Base-by-base conservation (phyloP, 805 yeast species). In the Ogataea trehaloabstinens region DNA sequence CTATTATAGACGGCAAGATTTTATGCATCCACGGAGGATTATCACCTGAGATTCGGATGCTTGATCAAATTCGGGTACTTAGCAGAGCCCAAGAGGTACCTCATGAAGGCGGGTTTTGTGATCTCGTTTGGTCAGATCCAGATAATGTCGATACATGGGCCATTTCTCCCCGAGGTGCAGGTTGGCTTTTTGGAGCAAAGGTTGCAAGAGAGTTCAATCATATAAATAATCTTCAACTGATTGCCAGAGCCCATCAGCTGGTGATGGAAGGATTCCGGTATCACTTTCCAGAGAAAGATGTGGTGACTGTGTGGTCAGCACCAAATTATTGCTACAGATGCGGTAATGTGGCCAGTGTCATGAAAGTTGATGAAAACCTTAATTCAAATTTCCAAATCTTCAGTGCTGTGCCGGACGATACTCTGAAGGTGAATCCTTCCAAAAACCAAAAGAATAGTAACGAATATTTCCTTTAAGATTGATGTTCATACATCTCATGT, bases 71-170 rank as follows among this genome's bases (percentile, higher is more conserved):
- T 49, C 73, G 98, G 54, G 98, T 91, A 15, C 70, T 91, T 41
- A 84, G 93, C 37, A 75, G 99, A 56, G 98, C 98, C 3, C 98
- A 91, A 64, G 98, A 91, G 65, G 96, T 91, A 34, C 99, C 99
- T 3, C 98, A 93, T 61, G 99, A 91, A 67, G 99, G 99, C 52
- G 98, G 97, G 2, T 91, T 91, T 63, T 93, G 97, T 59, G 99
- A 91, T 63, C 75, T 91, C 54, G 90, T 91, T 28, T 91, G 99
- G 99, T 83, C 95, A 16, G 99, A 91, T 58, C 99, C 99, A 2
- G 98, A 91, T 61, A 90, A 90, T 55, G 96, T 90, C 31, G 96
- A 88, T 53, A 87, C 96, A 10, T 91, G 99, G 99, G 96, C 95
- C 17, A 96, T 93, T 16, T 83, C 95, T 19, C 96, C 97, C 22